Percentiles rank a stretch among this genome's conserved stretches.
Evolutionary conservation across 192 early-diverging fungal genomes (phyloP).

Genomic region (Glomus cerebriforme): DNA sequence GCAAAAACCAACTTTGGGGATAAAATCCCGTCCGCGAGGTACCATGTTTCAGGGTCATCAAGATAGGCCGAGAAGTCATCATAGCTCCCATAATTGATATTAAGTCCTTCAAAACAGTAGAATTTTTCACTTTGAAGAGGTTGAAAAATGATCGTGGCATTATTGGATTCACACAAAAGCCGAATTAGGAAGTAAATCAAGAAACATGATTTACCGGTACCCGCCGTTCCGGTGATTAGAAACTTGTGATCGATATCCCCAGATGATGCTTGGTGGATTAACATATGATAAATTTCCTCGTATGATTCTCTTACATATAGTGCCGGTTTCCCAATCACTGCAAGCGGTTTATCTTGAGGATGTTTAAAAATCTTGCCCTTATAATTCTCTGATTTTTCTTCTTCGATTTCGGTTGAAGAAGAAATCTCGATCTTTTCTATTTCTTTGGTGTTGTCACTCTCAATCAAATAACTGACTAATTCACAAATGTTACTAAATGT

Average conservation of each 20-base stretch:
- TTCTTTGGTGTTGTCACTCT: background rate
- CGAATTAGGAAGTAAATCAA: constrained; percentile 39
- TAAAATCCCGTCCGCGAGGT: background rate
- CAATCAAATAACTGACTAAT: too few species aligned
- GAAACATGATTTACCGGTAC: constrained; percentile 41
- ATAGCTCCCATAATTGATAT: background rate
- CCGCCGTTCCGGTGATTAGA: constrained; percentile 39
- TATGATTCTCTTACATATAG: constrained; percentile 34
- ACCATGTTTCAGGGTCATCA: background rate
- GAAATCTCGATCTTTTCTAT: background rate
- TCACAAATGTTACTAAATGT: background rate
- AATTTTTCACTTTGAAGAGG: background rate
- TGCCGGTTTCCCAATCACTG: background rate
- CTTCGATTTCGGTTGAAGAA: background rate
- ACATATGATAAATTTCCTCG: constrained; percentile 30
- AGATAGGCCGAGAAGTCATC: background rate
- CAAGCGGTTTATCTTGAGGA: background rate
- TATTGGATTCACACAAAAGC: constrained; percentile 34
- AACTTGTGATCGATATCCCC: constrained; percentile 4
- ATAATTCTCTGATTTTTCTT: too few species aligned
- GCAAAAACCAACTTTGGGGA: background rate
- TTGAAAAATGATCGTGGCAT: constrained; percentile 14
- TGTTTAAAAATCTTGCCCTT: background rate
- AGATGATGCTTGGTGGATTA: background rate
- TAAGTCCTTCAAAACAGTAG: background rate